Evolutionary conservation across 129 eudicot species (phyloP), one percentile per base, ranked within the genome.

Genomic region (Erigeron canadensis): DNA sequence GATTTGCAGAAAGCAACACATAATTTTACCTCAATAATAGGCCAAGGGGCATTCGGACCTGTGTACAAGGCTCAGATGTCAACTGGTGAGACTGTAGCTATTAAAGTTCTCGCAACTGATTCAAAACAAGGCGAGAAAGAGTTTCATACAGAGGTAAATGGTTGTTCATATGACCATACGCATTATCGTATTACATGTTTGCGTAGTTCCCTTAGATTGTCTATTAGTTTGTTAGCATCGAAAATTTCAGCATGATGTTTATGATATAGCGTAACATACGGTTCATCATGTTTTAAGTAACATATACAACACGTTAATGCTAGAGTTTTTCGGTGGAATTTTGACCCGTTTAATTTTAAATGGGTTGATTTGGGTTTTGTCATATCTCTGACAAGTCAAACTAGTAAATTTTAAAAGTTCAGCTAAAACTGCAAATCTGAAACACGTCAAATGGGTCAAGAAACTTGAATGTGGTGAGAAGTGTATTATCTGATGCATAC

Each of bases 1-100:
- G 98, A 92, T 77, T 65, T 92, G 71, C 98, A 89, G 66, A 92
- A 83, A 80, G 98, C 96, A 15, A 92, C 98, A 34, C 76, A 53
- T 56, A 92, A 92, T 72, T 92, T 92, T 69, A 89, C 98, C 6
- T 81, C 96, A 17, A 70, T 82, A 76, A 92, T 92, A 66, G 98
- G 98, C n/a, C 89, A 89, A 81, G 98, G 98, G 65, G 96, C 98
- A 53, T 92, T 81, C 85, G 98, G 98, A 59, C 85, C 95, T 65
- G 96, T 92, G 63, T 92, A 92, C 67, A 92, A 80, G 83, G 98
- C 98, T 79, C 88, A 92, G 80, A 89, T 92, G 98, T 65, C 71
- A 44, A 84, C 87, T 45, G 98, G 96, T n/a, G 98, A 89, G 86
- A 84, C 83, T 22, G 95, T 92, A 83, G 98, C 98, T 70, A 95